Evolutionary conservation across 257 asterid genomes (phyloP).

Genomic region (Fraxinus cuspidata): DNA sequence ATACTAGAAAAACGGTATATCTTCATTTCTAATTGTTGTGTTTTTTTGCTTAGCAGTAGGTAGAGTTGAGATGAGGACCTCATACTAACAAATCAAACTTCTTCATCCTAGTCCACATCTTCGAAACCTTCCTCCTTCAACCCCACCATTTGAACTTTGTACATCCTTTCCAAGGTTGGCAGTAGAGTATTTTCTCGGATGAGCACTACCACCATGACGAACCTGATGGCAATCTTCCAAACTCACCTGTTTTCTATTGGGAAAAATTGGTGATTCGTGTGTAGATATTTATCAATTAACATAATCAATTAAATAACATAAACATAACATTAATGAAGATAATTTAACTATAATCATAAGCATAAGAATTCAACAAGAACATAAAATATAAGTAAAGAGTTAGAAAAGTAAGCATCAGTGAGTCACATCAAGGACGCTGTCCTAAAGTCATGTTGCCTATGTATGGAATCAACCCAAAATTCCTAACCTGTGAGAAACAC

Average conservation of each 20-base stretch:
- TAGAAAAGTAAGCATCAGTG: too few relatives aligned
- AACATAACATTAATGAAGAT: too few relatives aligned
- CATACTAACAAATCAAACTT: constrained; percentile 44
- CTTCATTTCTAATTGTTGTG: constrained; percentile 15
- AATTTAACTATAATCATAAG: too few relatives aligned
- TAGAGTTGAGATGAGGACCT: constrained; percentile 51
- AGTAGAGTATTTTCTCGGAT: constrained; percentile 32
- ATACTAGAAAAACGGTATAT: constrained; percentile 13
- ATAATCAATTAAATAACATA: too few relatives aligned
- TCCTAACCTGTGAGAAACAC: too few relatives aligned
- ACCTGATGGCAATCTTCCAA: constrained; percentile 57
- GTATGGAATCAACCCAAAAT: too few relatives aligned
- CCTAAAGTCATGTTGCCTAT: too few relatives aligned
- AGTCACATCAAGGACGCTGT: too few relatives aligned
- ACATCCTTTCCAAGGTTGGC: constrained; percentile 34
- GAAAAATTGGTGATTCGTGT: too few relatives aligned
- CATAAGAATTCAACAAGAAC: too few relatives aligned
- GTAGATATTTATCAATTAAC: too few relatives aligned
- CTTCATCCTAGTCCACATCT: constrained; percentile 75
- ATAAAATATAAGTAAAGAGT: too few relatives aligned
- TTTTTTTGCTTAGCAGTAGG: constrained; percentile 31
- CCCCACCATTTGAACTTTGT: constrained; percentile 22
- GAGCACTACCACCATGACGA: constrained; percentile 18
- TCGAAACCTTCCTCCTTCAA: constrained; percentile 37
- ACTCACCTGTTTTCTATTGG: constrained; percentile 33